Percentiles rank a stretch among this genome's conserved stretches.
Evolutionary conservation across 176 grass and related monocot genomes (phyloP).

Genomic region (Saccharum officinarum): DNA sequence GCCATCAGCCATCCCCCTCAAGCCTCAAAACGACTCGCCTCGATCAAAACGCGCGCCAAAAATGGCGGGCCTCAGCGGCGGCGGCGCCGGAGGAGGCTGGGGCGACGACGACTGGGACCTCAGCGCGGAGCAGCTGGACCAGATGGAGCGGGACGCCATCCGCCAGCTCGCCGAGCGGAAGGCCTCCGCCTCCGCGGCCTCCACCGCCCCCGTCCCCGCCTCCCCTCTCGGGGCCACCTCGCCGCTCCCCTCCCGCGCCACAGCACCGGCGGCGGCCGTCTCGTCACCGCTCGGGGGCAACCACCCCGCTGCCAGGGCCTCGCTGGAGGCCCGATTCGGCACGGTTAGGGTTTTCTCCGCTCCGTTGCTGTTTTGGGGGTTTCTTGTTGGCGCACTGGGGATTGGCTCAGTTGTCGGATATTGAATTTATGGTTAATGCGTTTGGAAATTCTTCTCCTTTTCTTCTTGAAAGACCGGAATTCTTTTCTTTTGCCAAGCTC

Average conservation of each 20-base stretch:
- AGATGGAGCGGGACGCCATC: slow-evolving; percentile 80
- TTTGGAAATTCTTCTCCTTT: not conserved
- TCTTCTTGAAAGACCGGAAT: not conserved
- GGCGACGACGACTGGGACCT: slow-evolving; percentile 81
- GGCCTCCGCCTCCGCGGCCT: slow-evolving; percentile 50
- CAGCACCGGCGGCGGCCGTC: not conserved
- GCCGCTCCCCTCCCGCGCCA: slow-evolving; percentile 44
- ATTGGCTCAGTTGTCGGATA: not conserved
- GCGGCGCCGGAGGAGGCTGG: slow-evolving; percentile 15
- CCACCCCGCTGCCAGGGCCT: slow-evolving; percentile 37
- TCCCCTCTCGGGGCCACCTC: slow-evolving; percentile 21
- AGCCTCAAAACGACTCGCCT: not conserved
- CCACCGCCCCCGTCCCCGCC: slow-evolving; percentile 43
- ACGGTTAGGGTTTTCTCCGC: slow-evolving; percentile 53
- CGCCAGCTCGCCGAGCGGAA: slow-evolving; percentile 73
- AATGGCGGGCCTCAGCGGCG: slow-evolving; percentile 41
- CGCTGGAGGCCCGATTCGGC: slow-evolving; percentile 53
- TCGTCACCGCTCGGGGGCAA: slow-evolving; percentile 34
- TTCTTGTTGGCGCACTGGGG: not conserved
- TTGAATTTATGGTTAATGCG: not conserved
- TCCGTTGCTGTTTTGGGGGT: not conserved
- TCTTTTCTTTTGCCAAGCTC: slow-evolving; percentile 12
- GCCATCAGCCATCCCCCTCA: too few relatives aligned
- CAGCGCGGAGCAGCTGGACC: slow-evolving; percentile 77
- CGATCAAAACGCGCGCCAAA: slow-evolving; percentile 17